Conservation (phyloP, 352 stramenopile genomes). For the Globisporangium cylindrosporum region DNA sequence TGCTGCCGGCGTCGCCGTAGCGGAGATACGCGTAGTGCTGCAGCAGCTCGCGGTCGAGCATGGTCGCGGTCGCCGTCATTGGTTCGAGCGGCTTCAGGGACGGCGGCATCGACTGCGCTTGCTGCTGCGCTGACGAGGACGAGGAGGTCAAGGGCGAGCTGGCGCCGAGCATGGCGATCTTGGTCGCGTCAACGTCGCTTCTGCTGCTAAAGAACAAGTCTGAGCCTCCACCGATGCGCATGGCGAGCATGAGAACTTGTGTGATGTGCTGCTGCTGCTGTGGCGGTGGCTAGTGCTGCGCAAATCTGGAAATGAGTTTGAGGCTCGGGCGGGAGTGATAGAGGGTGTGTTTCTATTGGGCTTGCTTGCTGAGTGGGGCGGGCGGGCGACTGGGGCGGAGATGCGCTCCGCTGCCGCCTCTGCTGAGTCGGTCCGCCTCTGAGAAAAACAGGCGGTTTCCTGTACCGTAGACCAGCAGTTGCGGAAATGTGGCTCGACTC, state of each 20-base stretch:
- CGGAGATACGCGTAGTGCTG: slow-evolving; percentile 21
- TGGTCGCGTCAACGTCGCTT: slow-evolving; percentile 5
- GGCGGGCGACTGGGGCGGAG: not conserved
- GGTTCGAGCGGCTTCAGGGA: not conserved
- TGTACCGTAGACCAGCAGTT: not conserved
- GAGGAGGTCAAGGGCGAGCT: not conserved
- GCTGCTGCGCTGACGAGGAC: not conserved
- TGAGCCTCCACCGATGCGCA: not conserved
- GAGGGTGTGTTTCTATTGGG: not conserved
- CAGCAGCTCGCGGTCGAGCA: slow-evolving; percentile 17
- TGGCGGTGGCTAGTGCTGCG: not conserved
- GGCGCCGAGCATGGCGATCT: slow-evolving; percentile 9
- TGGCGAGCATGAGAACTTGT: not conserved
- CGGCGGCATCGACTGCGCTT: not conserved
- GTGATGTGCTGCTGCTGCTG: not conserved
- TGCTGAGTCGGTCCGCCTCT: slow-evolving; percentile 15
- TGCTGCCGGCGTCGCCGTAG: slow-evolving; percentile 8
- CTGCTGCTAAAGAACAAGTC: not conserved
- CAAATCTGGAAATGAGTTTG: slow-evolving; percentile 9
- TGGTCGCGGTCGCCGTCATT: not conserved
- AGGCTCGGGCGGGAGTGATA: not conserved
- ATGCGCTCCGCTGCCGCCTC: not conserved
- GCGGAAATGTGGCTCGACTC: slow-evolving; percentile 8
- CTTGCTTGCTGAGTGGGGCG: not conserved
- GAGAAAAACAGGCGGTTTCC: slow-evolving; percentile 11